These are phyloP conservation scores for Pleurotus tuber-regium DNA, from an alignment of 768 basidiomycete species.

Conservation along the genomic window DNA sequence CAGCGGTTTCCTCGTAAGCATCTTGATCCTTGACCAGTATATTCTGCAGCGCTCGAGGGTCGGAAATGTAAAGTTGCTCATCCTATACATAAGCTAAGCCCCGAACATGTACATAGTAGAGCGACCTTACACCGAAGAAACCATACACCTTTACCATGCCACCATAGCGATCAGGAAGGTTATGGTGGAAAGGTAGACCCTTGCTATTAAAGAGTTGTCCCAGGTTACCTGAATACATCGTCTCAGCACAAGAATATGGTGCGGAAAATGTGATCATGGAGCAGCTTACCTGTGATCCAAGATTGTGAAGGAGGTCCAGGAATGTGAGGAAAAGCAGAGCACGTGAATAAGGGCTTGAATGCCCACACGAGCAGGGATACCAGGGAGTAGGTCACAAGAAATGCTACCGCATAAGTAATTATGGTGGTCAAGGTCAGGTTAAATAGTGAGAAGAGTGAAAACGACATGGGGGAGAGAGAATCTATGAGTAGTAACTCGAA, in stretches of 20 bases:
- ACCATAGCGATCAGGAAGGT: conserved; percentile 36
- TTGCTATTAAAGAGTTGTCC: conserved; percentile 41
- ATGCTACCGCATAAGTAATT: too few relatives aligned
- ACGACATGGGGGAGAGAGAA: too few relatives aligned
- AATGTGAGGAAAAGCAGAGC: conserved; percentile 24
- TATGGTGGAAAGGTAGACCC: conserved; percentile 39
- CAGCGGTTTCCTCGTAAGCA: conserved; percentile 42
- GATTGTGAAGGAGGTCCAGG: conserved; percentile 32
- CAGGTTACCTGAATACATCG: conserved; percentile 34
- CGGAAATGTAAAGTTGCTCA: conserved; percentile 47
- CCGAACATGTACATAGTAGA: background rate
- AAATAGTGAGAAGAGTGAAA: too few relatives aligned
- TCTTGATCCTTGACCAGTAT: conserved; percentile 48
- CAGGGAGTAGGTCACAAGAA: too few relatives aligned
- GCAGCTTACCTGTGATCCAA: conserved; percentile 29
- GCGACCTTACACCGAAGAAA: conserved; percentile 40
- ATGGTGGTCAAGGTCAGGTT: too few relatives aligned
- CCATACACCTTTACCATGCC: conserved; percentile 44
- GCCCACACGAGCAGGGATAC: too few relatives aligned
- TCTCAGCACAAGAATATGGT: background rate
- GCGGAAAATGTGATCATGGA: background rate
- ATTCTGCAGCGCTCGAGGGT: conserved; percentile 46
- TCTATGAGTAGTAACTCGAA: too few relatives aligned
- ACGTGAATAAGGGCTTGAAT: background rate
- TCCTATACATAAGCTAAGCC: conserved; percentile 27